phyloP scores from a whole-genome alignment of 1,139 yeast genomes.

The Pneumocystis murina region DNA sequence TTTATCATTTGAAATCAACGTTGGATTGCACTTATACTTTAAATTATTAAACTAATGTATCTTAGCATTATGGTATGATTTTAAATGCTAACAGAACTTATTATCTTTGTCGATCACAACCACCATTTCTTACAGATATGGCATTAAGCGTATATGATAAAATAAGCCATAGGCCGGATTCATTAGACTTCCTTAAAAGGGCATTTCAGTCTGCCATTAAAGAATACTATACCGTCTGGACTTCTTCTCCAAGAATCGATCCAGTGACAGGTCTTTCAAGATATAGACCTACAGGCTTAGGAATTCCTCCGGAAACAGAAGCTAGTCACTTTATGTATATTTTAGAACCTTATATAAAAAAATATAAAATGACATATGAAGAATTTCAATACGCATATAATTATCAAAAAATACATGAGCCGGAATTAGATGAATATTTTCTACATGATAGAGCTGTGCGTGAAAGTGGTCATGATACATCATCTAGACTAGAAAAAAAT shows the following conservation, averaged over 20 bases:
- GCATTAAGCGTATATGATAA: constrained; percentile 54
- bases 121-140: constrained; percentile 96
- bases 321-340: constrained; percentile 70
- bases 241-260: constrained; percentile 57
- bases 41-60: constrained; percentile 28
- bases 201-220: constrained; percentile 68
- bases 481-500: constrained; percentile 75
- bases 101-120: constrained; percentile 84
- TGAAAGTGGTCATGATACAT: constrained; percentile 93
- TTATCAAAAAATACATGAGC: constrained; percentile 49
- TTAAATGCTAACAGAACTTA: constrained; percentile 39
- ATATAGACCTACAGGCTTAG: constrained; percentile 78
- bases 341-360: constrained; percentile 52
- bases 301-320: constrained; percentile 95
- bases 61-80: not conserved
- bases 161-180: constrained; percentile 29
- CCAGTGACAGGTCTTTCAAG: constrained; percentile 68
- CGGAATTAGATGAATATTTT: constrained; percentile 73
- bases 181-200: constrained; percentile 46
- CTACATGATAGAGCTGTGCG: constrained; percentile 89
- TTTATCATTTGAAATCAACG: constrained; percentile 74
- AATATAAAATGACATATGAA: constrained; percentile 44
- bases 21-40: constrained; percentile 84
- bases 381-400: constrained; percentile 65
- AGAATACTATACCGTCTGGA: constrained; percentile 78